Percentiles rank a stretch among this genome's conserved stretches.
phyloP scores from a whole-genome alignment of 192 early-diverging fungal genomes.

The Tieghemiomyces parasiticus region DNA sequence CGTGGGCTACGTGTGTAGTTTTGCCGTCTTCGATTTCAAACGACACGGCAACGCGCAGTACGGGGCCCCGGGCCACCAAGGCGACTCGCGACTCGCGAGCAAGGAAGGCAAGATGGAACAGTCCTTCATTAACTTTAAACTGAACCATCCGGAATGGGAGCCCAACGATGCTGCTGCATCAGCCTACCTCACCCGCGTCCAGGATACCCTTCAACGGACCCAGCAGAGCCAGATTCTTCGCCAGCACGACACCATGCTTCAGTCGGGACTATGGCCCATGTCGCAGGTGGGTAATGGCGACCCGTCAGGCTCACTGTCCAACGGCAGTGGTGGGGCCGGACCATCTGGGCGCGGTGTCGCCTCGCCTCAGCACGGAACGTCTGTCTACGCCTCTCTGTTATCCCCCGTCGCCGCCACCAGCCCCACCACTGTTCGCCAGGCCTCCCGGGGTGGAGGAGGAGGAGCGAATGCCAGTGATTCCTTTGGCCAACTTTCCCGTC shows the following conservation, averaged over 20 bases:
- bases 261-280: not conserved
- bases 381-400: too few relatives aligned
- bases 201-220: slow-evolving; percentile 23
- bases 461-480: not conserved
- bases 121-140: slow-evolving; percentile 91
- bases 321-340: too few relatives aligned
- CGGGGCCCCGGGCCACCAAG: slow-evolving; percentile 47
- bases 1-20: slow-evolving; percentile 90
- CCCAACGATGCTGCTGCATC: slow-evolving; percentile 65
- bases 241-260: not conserved
- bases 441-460: not conserved
- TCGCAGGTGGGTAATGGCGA: not conserved
- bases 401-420: not conserved
- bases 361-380: too few relatives aligned
- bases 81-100: slow-evolving; percentile 44
- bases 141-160: slow-evolving; percentile 88
- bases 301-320: too few relatives aligned
- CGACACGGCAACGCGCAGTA: slow-evolving; percentile 79
- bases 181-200: slow-evolving; percentile 53
- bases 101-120: slow-evolving; percentile 98
- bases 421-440: not conserved
- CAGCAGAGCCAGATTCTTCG: not conserved
- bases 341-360: not conserved
- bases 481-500: not conserved
- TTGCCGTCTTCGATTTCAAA: slow-evolving; percentile 91